Base-by-base conservation (phyloP, 768 basidiomycete species). In the Psilocybe sp. region DNA sequence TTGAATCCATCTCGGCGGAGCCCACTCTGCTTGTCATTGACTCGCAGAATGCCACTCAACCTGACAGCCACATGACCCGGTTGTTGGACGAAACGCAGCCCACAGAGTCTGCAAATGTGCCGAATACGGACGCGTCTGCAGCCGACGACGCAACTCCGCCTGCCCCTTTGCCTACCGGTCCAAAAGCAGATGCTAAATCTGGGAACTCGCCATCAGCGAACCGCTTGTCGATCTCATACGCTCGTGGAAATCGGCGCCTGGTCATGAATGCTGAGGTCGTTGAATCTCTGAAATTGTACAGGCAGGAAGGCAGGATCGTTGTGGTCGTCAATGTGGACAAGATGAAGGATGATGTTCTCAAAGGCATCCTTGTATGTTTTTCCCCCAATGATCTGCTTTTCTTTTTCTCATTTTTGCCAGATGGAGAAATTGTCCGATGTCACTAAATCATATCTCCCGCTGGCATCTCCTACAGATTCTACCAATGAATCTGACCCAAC, bases 151-250 rank as follows among this genome's bases (percentile, higher is more conserved):
- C 81, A 39, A n/a, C n/a, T n/a, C n/a, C n/a, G n/a, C n/a, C n/a
- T n/a, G 69, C 70, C 0, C 63, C 70, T 23, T 64, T 68, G n/a
- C 68, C 63, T 43, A 52, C 62, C 14, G 56, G 64, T 13, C 54
- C 62, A 33, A 74, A 74, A 50, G 54, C 59, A 16, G 70, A 72
- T 32, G 46, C 57, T 10, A 79, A 77, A 55, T 60, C 65, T 15
- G 69, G 66, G 12, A 75, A 71, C 55, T 71, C 73, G 0, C 85
- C 89, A 8, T 89, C 89, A 37, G 85, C 88, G 28, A 92, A 91
- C 58, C 81, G 89, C 14, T 69, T 99, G n/a, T 97, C 95, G 7
- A 93, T 98, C 65, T 89, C 96, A 0, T 99, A 97, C 68, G 92
- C 93, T 49, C 86, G 86, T 39, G 93, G 92, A 44, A 86, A 86